Base-by-base conservation (phyloP, 176 grass and related monocot species). In the Pharus latifolius region DNA sequence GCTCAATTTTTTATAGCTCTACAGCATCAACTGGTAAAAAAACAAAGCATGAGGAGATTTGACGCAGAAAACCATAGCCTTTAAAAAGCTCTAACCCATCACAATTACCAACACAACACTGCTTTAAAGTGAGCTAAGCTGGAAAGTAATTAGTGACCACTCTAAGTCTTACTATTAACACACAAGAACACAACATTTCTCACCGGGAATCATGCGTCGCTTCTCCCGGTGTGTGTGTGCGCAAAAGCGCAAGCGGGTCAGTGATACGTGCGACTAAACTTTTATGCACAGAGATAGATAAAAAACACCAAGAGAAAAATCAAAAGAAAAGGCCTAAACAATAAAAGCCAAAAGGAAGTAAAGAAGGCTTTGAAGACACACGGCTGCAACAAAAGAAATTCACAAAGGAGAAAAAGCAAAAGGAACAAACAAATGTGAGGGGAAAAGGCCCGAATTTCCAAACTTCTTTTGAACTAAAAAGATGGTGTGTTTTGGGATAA, bases 401-500 rank as follows among this genome's bases (percentile, higher is more conserved):
- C 12, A 47, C 15, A 20, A 61, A 62, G 38, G 70, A 48, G 13
- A 63, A 41, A 29, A 14, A n/a, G 49, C 30, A 16, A 54, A 54
- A 14, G 17, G 16, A 41, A 18, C 0, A 23, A 29, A 10, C 13
- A 12, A n/a, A 30, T 43, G 29, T 44, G 18, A 32, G 37, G 13
- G 60, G 2, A 30, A 16, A 14, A 28, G 11, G 14, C 52, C 51
- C 46, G 30, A 30, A 76, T 75, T 79, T 62, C 18, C 78, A 17
- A 61, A 70, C 78, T 14, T 48, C 75, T 86, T 90, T 79, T 44
- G 19, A 60, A 42, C 22, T n/a, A 52, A 62, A 48, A 81, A 42
- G 44, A 0, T 28, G 67, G 56, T 7, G 34, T 20, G 52, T 33
- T 66, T 13, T 38, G 10, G 26, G 23, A 32, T 34, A 16, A 38